Evolutionary conservation across 164 flowering plant species (phyloP), one percentile per base, ranked within the genome.

Genomic region (Berberis thunbergii): DNA sequence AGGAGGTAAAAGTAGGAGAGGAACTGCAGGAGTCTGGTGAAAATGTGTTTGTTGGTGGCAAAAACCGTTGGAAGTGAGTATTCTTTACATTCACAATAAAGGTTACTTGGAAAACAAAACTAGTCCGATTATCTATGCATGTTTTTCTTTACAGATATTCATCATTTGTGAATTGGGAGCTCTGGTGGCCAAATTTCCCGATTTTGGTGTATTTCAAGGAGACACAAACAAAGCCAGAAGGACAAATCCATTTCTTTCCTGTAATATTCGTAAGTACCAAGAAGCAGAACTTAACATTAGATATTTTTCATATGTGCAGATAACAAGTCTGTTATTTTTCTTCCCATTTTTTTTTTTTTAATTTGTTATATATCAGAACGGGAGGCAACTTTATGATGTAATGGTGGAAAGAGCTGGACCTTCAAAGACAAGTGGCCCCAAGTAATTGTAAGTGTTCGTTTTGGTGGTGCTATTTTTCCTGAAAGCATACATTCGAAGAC

Each of bases 331-430:
- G 45, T 40, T 61, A 4, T 41, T 59, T 26, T 38, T 41, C 49
- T 4, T 57, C 13, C 54, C 43, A 3, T 57, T 10, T 43, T 49
- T 41, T n/a, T n/a, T n/a, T 63, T 64, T 50, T 46, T 43, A 61
- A 7, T 48, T 54, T 9, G 3, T 12, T 57, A 39, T 62, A 26
- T 26, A 26, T 26, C 26, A 93, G 98, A 86, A 89, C 57, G 97
- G 97, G 54, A 89, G 81, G 78, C 97, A 93, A 71, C 88, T 93
- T 8, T 93, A 89, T 49, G 90, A 93, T 74, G 88, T 82, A 45
- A 89, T 93, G 96, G 90, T 93, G 73, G 98, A 89, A 78, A 78
- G 98, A 68, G 91, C 93, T 61, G 98, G 98, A 13, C 86, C 96
- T 67, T 89, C 97, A 1, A 78, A 89, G 78, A 93, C 87, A n/a